phyloP scores from a whole-genome alignment of 768 basidiomycete genomes.

The Leccinum boreale region DNA sequence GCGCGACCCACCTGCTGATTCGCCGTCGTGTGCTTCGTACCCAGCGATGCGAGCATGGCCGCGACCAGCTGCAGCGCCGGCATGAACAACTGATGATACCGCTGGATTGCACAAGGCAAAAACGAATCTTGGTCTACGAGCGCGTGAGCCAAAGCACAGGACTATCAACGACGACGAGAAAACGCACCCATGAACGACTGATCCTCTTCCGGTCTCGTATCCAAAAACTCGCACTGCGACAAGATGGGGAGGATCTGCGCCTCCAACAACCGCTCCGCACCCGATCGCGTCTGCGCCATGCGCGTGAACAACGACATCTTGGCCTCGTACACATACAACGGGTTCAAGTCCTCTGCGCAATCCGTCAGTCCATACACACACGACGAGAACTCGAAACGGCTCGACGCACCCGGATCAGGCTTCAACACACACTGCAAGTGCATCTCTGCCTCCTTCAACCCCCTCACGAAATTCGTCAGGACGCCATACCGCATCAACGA shows the following conservation, averaged over 20 bases:
- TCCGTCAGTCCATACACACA: neutral
- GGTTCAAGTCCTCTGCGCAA: conserved; percentile 75
- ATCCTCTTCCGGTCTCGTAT: conserved; percentile 79
- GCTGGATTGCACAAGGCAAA: conserved; percentile 79
- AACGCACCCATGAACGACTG: conserved; percentile 75
- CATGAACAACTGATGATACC: conserved; percentile 89
- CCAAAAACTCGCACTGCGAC: conserved; percentile 83
- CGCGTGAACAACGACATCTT: conserved; percentile 89
- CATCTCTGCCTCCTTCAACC: conserved; percentile 79
- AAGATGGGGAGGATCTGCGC: conserved; percentile 70
- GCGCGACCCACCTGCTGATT: conserved; percentile 56
- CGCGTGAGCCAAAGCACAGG: neutral
- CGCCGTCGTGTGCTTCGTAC: conserved; percentile 61
- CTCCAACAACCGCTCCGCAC: conserved; percentile 83
- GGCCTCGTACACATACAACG: conserved; percentile 91
- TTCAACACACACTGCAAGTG: conserved; percentile 74
- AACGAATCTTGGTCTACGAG: conserved; percentile 76
- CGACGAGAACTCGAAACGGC: conserved; percentile 1
- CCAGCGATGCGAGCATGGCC: conserved; percentile 74
- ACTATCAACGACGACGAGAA: neutral
- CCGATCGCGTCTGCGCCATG: conserved; percentile 76
- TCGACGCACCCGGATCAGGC: conserved; percentile 79
- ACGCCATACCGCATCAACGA: conserved; percentile 71
- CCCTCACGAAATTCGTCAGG: conserved; percentile 74
- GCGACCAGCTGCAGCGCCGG: conserved; percentile 82